Base-by-base conservation (phyloP, 2,329 filamentous ascomycete species). In the Colletotrichum sp. region DNA sequence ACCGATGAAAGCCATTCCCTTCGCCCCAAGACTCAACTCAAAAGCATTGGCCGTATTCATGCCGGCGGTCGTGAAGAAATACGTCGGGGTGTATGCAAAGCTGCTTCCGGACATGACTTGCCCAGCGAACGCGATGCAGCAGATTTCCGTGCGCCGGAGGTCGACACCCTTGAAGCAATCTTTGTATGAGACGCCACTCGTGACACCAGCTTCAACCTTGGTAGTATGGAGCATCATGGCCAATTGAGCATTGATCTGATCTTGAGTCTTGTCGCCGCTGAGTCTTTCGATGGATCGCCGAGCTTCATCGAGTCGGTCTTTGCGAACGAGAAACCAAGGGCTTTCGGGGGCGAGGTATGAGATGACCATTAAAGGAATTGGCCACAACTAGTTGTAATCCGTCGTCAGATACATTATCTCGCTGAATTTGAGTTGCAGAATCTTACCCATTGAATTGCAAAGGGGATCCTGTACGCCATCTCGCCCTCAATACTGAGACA, bases 81-180 rank as follows among this genome's bases (percentile, higher is more conserved):
- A 88, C 4, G 85, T 86, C 16, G 85, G 84, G 8, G 80, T 85
- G 76, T 87, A 87, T 78, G 84, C 84, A 18, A 86, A 80, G 18
- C 84, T 82, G 56, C 83, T 83, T 12, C 87, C 84, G 48, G 84
- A 82, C 6, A 84, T 84, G 76, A 86, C 85, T 76, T 88, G 87
- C 1, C 82, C 84, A 25, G 85, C 77, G 78, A 86, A 85, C 8
- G 82, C 82, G 62, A 86, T 79, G 71, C 85, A 83, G 25, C 84
- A 84, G 28, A 88, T 87, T 72, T 88, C 86, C 1, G 86, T 88
- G 28, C 87, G 83, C 1, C 87, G 83, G 6, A 87, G 80, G 72
- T 90, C 86, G 8, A 81, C 78, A 15, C 85, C 85, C 36, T 84
- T 84, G 80, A 90, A 89, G 77, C 87, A 89, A 79, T 89, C 87